Evolutionary conservation across 306 rosid genomes (phyloP).

Genomic region (Ormosia emarginata): DNA sequence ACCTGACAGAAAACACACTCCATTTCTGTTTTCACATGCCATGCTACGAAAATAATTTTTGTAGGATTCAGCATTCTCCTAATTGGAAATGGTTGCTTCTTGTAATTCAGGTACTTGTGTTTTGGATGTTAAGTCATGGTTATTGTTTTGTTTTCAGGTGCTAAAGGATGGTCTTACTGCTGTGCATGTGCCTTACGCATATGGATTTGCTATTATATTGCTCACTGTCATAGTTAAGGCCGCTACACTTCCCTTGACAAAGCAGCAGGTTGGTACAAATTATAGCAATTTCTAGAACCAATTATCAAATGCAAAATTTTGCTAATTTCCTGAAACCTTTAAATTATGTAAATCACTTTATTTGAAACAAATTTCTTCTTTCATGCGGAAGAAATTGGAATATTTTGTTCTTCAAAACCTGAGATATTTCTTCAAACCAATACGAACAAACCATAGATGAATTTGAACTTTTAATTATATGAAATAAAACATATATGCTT

Average conservation of each 20-base stretch:
- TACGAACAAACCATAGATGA: background rate
- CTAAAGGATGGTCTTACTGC: constrained; percentile 77
- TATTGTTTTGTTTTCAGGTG: constrained; percentile 40
- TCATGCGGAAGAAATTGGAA: background rate
- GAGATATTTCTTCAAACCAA: constrained; percentile 1
- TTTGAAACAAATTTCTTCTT: background rate
- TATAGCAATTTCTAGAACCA: background rate
- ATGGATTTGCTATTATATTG: constrained; percentile 94
- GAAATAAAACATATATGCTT: background rate
- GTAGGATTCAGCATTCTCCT: background rate
- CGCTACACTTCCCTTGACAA: constrained; percentile 82
- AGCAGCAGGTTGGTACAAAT: constrained; percentile 72
- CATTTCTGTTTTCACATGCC: background rate
- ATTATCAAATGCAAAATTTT: background rate
- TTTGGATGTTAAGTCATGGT: background rate
- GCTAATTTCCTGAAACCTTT: constrained; percentile 1
- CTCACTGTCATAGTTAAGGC: constrained; percentile 83
- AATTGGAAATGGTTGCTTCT: background rate
- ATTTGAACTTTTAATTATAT: constrained; percentile 12
- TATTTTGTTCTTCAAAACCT: constrained; percentile 10
- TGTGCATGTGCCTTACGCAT: constrained; percentile 86
- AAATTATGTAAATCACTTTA: background rate
- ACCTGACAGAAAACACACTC: background rate
- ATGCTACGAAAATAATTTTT: background rate
- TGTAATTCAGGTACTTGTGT: constrained; percentile 2